phyloP scores from a whole-genome alignment of 768 basidiomycete genomes.

The Serendipita sp. region DNA sequence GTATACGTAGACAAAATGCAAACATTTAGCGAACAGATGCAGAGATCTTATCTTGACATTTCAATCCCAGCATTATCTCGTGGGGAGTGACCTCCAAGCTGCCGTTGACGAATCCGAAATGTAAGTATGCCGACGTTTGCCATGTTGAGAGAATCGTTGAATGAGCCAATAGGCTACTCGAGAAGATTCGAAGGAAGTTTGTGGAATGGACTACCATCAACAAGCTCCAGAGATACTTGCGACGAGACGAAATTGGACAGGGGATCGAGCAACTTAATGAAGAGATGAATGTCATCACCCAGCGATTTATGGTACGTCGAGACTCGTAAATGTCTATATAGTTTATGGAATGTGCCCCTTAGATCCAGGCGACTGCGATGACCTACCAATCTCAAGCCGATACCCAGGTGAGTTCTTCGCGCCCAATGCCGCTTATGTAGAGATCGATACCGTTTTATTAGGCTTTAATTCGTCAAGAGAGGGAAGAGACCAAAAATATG shows the following conservation, averaged over 20 bases:
- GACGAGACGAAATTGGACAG: constrained; percentile 27
- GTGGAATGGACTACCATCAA: constrained; percentile 25
- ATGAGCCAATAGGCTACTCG: constrained; percentile 23
- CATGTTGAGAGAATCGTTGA: neutral
- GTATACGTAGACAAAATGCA: constrained; percentile 24
- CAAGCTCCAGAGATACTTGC: constrained; percentile 21
- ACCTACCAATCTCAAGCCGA: neutral
- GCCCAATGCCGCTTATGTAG: too few species aligned
- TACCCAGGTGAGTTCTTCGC: neutral
- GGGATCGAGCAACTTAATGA: neutral
- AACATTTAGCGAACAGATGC: constrained; percentile 28
- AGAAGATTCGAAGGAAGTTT: constrained; percentile 24
- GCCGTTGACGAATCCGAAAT: constrained; percentile 27
- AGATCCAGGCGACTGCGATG: neutral
- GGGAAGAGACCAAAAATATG: neutral
- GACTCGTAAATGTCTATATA: neutral
- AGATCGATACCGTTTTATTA: too few species aligned
- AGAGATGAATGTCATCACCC: neutral
- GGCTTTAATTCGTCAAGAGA: constrained; percentile 10
- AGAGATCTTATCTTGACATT: constrained; percentile 23
- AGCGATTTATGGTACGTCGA: neutral
- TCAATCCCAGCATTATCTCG: constrained; percentile 25
- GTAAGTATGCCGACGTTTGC: constrained; percentile 21
- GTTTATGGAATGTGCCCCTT: neutral
- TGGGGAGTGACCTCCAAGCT: constrained; percentile 25